Conservation (phyloP, 169 alveolate genomes). For the Cystoisospora suis region DNA sequence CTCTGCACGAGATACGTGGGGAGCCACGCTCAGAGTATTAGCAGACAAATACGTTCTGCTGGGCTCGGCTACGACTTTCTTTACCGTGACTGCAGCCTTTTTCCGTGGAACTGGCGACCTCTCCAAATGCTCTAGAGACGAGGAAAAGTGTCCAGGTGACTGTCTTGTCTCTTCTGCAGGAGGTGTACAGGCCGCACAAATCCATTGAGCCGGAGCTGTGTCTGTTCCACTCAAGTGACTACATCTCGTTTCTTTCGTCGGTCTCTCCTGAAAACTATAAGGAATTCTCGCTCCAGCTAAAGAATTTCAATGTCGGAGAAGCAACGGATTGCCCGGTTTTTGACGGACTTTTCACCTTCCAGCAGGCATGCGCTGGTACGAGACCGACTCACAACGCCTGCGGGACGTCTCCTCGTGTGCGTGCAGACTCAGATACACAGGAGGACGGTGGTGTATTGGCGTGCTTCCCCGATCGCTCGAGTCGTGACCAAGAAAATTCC, state of each 20-base stretch:
- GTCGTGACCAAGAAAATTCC: too few relatives aligned
- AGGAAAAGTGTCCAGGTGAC: too few relatives aligned
- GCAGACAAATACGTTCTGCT: too few relatives aligned
- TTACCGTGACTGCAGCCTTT: too few relatives aligned
- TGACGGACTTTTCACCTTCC: conserved; percentile 96
- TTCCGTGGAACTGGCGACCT: too few relatives aligned
- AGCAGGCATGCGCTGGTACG: conserved; percentile 94
- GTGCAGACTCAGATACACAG: background rate
- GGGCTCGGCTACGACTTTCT: too few relatives aligned
- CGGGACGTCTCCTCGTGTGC: background rate
- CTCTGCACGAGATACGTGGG: too few relatives aligned
- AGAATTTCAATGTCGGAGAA: conserved; percentile 93
- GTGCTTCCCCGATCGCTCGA: too few relatives aligned
- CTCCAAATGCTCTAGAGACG: too few relatives aligned
- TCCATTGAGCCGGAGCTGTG: conserved; percentile 95
- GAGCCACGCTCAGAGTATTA: too few relatives aligned
- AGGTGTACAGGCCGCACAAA: conserved; percentile 92
- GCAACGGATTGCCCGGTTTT: conserved; percentile 98
- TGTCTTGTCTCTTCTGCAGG: conserved; percentile 12
- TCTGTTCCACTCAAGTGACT: conserved; percentile 95
- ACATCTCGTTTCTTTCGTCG: conserved; percentile 88
- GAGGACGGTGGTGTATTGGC: too few relatives aligned
- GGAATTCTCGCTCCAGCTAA: conserved; percentile 80
- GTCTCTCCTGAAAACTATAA: conserved; percentile 70
- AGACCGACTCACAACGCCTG: background rate